These are phyloP conservation scores for Whalleya microplaca DNA, from an alignment of 2,329 filamentous ascomycete genomes.

Conservation along the genomic window DNA sequence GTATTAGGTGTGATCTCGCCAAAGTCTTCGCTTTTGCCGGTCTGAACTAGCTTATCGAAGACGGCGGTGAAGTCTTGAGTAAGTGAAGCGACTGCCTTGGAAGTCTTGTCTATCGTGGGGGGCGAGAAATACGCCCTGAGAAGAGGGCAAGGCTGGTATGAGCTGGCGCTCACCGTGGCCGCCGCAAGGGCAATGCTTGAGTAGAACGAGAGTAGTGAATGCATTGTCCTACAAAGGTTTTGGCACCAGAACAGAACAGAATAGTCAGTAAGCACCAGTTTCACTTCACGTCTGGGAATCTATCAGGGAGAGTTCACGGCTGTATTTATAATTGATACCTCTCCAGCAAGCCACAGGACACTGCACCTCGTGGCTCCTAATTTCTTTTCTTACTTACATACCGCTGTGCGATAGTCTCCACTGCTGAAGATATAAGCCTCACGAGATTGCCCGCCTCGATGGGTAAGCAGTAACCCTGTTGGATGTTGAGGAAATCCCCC, in stretches of 20 bases:
- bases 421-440: too few relatives aligned
- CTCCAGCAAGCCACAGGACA: too few relatives aligned
- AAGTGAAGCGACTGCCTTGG: neutral
- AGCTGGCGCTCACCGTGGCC: neutral
- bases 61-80: conserved; percentile 14
- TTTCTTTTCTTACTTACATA: too few relatives aligned
- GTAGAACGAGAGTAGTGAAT: neutral
- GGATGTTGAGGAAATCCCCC: too few relatives aligned
- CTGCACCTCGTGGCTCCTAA: too few relatives aligned
- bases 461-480: too few relatives aligned
- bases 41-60: conserved; percentile 26
- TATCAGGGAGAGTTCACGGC: neutral
- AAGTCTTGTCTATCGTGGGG: neutral
- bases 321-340: neutral
- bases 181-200: neutral
- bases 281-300: neutral
- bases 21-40: conserved; percentile 25
- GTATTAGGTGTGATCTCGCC: conserved; percentile 32
- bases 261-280: neutral
- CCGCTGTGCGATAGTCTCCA: too few relatives aligned
- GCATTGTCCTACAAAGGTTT: neutral
- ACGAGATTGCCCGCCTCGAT: too few relatives aligned
- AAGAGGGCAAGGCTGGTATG: neutral
- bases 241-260: neutral
- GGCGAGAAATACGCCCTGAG: neutral